Evolutionary conservation across 2,329 filamentous ascomycete genomes (phyloP), one percentile per base, ranked within the genome.

Genomic region (Magnaporthales sp.): DNA sequence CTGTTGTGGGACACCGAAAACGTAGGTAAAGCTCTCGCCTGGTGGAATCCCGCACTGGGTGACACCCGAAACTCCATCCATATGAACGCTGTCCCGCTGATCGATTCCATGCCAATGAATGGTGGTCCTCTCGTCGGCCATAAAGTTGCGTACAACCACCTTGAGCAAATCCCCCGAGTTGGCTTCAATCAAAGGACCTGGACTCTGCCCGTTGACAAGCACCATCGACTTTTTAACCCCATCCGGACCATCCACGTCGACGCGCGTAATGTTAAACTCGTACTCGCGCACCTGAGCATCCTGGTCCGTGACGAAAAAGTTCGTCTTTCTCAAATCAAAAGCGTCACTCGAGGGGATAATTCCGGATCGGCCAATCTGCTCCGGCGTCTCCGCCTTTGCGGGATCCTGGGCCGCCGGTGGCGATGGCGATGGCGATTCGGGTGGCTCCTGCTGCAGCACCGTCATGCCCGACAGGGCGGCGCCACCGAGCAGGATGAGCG

Each of bases 61-160:
- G 2, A 88, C 80, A 54, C 82, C 86, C 0, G 83, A 78, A 1
- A 87, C 82, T 1, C 89, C 89, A 72, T 91, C 89, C 84, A 90
- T 89, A 65, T 84, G 82, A 67, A 87, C 91, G 0, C 89, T 91
- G 11, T 89, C 89, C 70, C 91, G 91, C 73, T 92, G 90, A 73
- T 87, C 92, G 69, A 94, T 82, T 19, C 89, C 89, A 72, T 91
- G 89, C 73, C 88, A 91, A 73, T 91, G 89, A 31, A 91, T 78
- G 66, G 79, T 82, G 24, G 85, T 86, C 66, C 73, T 77, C 63
- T 69, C 69, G 51, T 75, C 71, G 56, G 69, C 31, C 71, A 80
- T 74, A 9, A 69, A 69, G 71, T 82, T 82, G 64, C 75, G 72
- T 5, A 82, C 78, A 3, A 62, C 27, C 11, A 82, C 75, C 2